Percentiles rank a stretch among this genome's conserved stretches.
phyloP scores from a whole-genome alignment of 805 yeast genomes.

The Wickerhamomyces silvicola region DNA sequence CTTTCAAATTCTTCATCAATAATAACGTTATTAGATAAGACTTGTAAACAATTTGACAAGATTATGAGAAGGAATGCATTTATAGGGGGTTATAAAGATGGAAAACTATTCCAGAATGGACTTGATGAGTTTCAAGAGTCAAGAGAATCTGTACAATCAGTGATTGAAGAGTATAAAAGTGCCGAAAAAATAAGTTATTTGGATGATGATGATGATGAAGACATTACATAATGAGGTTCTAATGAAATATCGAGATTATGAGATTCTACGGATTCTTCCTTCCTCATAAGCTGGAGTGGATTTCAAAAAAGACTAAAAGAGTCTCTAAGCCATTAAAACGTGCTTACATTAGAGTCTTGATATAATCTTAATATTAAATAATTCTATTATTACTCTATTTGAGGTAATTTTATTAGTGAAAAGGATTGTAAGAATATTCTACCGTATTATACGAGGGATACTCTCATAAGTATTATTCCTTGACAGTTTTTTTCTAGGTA shows the following conservation, averaged over 20 bases:
- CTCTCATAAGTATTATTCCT: background rate
- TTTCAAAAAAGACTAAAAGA: no score
- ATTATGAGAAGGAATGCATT: conserved; percentile 79
- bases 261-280: no score
- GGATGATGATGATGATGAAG: conserved; percentile 34
- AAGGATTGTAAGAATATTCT: background rate
- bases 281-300: no score
- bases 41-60: conserved; percentile 71
- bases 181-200: conserved; percentile 50
- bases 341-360: no score
- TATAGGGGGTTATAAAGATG: conserved; percentile 61
- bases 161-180: conserved; percentile 72
- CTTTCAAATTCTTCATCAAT: conserved; percentile 79
- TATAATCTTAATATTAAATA: no score
- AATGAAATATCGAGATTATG: no score
- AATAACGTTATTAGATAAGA: conserved; percentile 55
- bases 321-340: no score
- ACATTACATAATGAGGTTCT: conserved; percentile 21
- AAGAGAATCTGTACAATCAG: conserved; percentile 64
- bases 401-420: no score
- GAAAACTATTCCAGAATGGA: conserved; percentile 32
- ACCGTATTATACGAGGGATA: background rate
- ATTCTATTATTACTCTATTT: no score
- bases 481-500: conserved; percentile 26
- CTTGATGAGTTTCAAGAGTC: conserved; percentile 69